These are phyloP conservation scores for Pestalotiopsis sp. DNA, from an alignment of 2,329 filamentous ascomycete species.

Conservation along the genomic window DNA sequence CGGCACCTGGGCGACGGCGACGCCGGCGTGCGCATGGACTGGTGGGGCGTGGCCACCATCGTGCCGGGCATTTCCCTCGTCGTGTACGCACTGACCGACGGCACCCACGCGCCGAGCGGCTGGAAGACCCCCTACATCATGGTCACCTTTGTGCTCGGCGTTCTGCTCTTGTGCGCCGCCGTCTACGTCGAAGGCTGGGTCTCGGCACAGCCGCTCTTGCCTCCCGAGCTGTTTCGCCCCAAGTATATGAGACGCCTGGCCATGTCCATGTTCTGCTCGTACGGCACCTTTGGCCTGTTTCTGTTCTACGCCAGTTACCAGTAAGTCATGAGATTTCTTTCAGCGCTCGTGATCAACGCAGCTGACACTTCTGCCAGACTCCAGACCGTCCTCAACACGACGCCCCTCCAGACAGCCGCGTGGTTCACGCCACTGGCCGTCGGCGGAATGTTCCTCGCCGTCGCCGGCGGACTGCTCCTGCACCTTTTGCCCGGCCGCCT, in stretches of 20 bases:
- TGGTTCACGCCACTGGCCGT: conserved; percentile 71
- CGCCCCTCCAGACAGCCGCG: conserved; percentile 64
- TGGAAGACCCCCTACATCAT: conserved; percentile 77
- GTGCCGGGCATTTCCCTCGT: conserved; percentile 68
- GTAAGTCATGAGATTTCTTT: conserved; percentile 21
- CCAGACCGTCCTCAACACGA: conserved; percentile 58
- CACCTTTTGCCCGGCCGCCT: conserved; percentile 65
- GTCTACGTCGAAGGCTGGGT: conserved; percentile 76
- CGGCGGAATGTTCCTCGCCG: conserved; percentile 67
- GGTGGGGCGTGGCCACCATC: conserved; percentile 61
- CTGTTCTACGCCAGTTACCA: conserved; percentile 65
- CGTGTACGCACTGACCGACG: conserved; percentile 76
- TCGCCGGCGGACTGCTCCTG: conserved; percentile 65
- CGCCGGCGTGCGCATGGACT: conserved; percentile 65
- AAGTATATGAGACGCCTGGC: conserved; percentile 69
- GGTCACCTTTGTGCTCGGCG: conserved; percentile 64
- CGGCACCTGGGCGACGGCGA: conserved; percentile 25
- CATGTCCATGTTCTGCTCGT: conserved; percentile 63
- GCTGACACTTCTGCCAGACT: conserved; percentile 44
- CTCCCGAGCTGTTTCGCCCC: conserved; percentile 68
- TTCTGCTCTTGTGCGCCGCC: conserved; percentile 58
- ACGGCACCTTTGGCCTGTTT: conserved; percentile 69
- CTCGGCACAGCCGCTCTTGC: conserved; percentile 67
- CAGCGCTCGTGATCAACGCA: background rate
- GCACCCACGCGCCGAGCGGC: conserved; percentile 65